Base-by-base conservation (phyloP, 768 basidiomycete species). In the Termitomyces sp. region DNA sequence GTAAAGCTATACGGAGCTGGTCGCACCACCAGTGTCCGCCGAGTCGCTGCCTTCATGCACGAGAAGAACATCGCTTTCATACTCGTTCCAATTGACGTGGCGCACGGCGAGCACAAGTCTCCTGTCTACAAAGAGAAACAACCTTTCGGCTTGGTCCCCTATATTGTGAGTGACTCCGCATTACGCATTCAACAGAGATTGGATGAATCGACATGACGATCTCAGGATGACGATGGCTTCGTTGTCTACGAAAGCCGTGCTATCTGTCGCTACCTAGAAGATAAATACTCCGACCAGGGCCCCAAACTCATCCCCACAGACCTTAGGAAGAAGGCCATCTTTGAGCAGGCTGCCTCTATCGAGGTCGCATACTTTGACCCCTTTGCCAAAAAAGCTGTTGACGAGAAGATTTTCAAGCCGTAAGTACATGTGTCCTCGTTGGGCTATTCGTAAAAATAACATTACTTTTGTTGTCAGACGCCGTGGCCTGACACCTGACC, bases 111-210 rank as follows among this genome's bases (percentile, higher is more conserved):
- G 37, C 80, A 85, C 40, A 86, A 83, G 66, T 2, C 64, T 0
- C 64, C 77, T 0, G 76, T 61, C 8, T 80, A 69, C 69, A n/a
- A 76, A 14, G 63, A 68, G 25, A 69, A 74, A 46, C 85, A 91
- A 60, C 88, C 89, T 0, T 88, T 86, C 60, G 82, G 83, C 19
- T 79, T 83, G 61, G 73, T 85, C 19, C 84, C 86, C 1, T 80
- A 77, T 65, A 73, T 87, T 54, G 80, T 78, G 54, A 39, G 72
- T 66, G 25, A n/a, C 8, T 19, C 2, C 16, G 8, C 17, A 37
- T 17, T 8, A 2, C 11, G 10, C 14, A 10, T 32, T 8, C 7
- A 17, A 23, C 7, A 10, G 11, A 5, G 23, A 17, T 21, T 1
- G 3, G 28, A 44, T 6, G 32, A 17, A 43, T 23, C 10, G 6